Conservation (phyloP, 2,329 filamentous ascomycete species). For the Fusarium tanahbumbuense region DNA sequence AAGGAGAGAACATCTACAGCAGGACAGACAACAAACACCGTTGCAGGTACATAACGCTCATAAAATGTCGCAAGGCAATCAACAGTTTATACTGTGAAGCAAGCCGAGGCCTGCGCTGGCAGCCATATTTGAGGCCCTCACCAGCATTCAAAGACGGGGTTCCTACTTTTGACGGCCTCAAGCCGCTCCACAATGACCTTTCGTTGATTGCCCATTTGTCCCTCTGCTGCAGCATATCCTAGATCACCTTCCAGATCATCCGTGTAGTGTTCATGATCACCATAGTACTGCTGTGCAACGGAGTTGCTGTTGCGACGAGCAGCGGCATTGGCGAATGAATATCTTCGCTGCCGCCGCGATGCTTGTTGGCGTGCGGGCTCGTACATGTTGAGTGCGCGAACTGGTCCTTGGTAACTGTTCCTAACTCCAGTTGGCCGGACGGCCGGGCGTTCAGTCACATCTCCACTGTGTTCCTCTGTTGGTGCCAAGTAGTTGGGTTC, state of each 20-base stretch:
- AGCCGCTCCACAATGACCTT: slow-evolving; percentile 97
- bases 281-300: slow-evolving; percentile 66
- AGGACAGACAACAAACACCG: slow-evolving; percentile 3
- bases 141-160: slow-evolving; percentile 98
- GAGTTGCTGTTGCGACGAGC: slow-evolving; percentile 61
- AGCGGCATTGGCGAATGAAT: slow-evolving; percentile 64
- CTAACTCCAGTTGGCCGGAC: slow-evolving; percentile 37
- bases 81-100: slow-evolving; percentile 1
- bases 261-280: slow-evolving; percentile 68
- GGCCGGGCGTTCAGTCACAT: slow-evolving; percentile 38
- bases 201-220: slow-evolving; percentile 88
- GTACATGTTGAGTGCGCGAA: slow-evolving; percentile 58
- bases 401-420: slow-evolving; percentile 57
- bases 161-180: slow-evolving; percentile 94
- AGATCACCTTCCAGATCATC: slow-evolving; percentile 91
- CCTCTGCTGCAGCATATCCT: slow-evolving; percentile 92
- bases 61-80: neutral
- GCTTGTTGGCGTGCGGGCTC: slow-evolving; percentile 56
- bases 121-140: slow-evolving; percentile 56
- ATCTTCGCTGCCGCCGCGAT: slow-evolving; percentile 61
- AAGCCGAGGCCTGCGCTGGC: neutral
- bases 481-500: slow-evolving; percentile 37
- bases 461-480: slow-evolving; percentile 30
- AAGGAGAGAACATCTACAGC: slow-evolving; percentile 8
- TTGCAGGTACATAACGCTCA: neutral